Conservation (phyloP, 2,329 filamentous ascomycete species). For the Berkeleyomyces rouxiae region DNA sequence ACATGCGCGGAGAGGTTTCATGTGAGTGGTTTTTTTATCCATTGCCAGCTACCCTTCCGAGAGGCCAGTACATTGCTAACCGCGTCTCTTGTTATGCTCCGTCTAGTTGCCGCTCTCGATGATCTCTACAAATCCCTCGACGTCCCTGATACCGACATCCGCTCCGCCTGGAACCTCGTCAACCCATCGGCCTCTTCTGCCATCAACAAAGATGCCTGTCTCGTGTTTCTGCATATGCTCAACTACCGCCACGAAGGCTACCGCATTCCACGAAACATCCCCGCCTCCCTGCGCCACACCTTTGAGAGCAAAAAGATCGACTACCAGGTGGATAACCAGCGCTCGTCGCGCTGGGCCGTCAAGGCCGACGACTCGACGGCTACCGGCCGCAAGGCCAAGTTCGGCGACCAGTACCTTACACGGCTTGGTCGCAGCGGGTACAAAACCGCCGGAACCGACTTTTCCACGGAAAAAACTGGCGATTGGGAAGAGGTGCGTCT, state of each 20-base stretch:
- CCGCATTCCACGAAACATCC: slow-evolving; percentile 81
- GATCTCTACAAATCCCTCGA: slow-evolving; percentile 72
- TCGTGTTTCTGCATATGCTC: slow-evolving; percentile 92
- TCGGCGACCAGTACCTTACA: slow-evolving; percentile 90
- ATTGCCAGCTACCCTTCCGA: background rate
- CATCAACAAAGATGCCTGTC: slow-evolving; percentile 86
- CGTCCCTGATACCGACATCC: slow-evolving; percentile 60
- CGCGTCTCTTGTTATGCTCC: background rate
- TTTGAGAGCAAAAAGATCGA: slow-evolving; percentile 96
- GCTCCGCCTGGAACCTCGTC: slow-evolving; percentile 91
- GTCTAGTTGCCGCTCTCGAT: slow-evolving; percentile 55
- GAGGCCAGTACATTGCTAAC: background rate
- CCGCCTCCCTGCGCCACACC: slow-evolving; percentile 72
- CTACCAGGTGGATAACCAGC: slow-evolving; percentile 73
- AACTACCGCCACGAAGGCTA: slow-evolving; percentile 91
- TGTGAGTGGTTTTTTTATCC: slow-evolving; percentile 35
- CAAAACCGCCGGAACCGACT: slow-evolving; percentile 76
- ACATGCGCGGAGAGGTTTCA: slow-evolving; percentile 67
- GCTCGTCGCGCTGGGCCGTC: slow-evolving; percentile 61
- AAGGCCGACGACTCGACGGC: slow-evolving; percentile 63
- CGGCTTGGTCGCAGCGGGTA: slow-evolving; percentile 73
- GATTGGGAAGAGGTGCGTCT: slow-evolving; percentile 97
- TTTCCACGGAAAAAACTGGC: slow-evolving; percentile 67
- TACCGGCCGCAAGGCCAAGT: slow-evolving; percentile 87
- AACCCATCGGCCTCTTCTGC: slow-evolving; percentile 71